phyloP scores from a whole-genome alignment of 139 green algal species.

The Tetradesmus lagerheimii region DNA sequence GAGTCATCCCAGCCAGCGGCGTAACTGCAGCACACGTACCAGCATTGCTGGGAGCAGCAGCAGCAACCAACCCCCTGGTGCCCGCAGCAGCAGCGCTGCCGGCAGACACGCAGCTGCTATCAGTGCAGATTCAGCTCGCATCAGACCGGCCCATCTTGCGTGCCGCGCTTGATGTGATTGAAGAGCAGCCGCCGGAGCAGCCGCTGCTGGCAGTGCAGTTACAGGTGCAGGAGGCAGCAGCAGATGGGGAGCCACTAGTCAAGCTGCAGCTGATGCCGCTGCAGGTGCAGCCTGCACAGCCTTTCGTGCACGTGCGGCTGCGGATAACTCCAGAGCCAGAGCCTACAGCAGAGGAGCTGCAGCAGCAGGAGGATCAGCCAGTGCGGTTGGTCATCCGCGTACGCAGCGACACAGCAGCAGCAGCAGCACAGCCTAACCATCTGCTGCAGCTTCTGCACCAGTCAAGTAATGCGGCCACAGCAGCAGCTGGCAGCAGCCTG shows the following conservation, averaged over 20 bases:
- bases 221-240: not conserved
- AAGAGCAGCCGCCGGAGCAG: slow-evolving; percentile 15
- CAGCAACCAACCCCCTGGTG: not conserved
- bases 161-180: not conserved
- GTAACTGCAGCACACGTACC: not conserved
- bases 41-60: not conserved
- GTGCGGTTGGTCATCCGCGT: not conserved
- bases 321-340: not conserved
- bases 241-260: not conserved
- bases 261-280: not conserved
- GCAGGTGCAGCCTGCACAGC: not conserved
- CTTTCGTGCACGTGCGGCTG: not conserved
- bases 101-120: not conserved
- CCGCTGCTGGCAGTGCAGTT: not conserved
- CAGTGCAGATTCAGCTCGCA: not conserved
- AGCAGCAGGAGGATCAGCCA: not conserved
- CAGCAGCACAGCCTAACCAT: not conserved
- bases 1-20: not conserved
- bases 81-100: not conserved
- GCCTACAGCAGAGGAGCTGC: not conserved
- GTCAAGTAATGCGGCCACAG: not conserved
- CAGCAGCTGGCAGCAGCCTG: not conserved
- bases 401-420: not conserved
- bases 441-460: slow-evolving; percentile 11
- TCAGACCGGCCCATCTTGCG: not conserved